Evolutionary conservation across 2,329 filamentous ascomycete genomes (phyloP), one percentile per base, ranked within the genome.

Genomic region (Botrytis pseudocinerea): DNA sequence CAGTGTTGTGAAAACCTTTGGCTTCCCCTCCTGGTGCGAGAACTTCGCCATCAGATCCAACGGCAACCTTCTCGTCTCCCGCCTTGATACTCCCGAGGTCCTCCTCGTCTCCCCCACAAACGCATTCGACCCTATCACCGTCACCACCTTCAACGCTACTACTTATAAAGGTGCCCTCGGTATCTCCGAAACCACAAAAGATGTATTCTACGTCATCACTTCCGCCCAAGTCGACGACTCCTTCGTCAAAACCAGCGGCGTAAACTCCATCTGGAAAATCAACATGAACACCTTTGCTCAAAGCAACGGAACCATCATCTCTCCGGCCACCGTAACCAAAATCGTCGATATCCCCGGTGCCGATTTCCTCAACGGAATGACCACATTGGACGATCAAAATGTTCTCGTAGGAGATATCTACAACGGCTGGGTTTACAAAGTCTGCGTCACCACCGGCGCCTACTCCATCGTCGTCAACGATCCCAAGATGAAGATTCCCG

Each of bases 21-120:
- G 22, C 14, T 70, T 72, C 46, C 69, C 75, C 51, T 75, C 64
- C 22, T 76, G 75, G 76, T 64, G 48, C 35, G 83, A 84, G 73
- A 84, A 84, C 70, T 76, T 84, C 38, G 81, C 79, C 14, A 73
- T 82, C 4, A 81, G 80, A 32, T 69, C 77, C n/a, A 83, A 82
- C 63, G 82, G 81, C 22, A 77, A 81, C 40, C 74, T 84, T n/a
- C 78, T 84, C 44, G 78, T 81, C n/a, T 76, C 78, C 22, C 74
- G 80, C 6, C 72, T 83, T 16, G 78, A 79, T 59, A 65, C 69
- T 32, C 78, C 82, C 12, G 78, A 82, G 69, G 74, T 84, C 4
- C 79, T 79, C 74, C 76, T 82, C 42, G 75, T 84, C 51, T 76
- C 82, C 69, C 82, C 82, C 2, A 73, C 73, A 20, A 62, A 60